phyloP scores from a whole-genome alignment of 2,329 filamentous ascomycete genomes.

The Acrocalymma vagum region DNA sequence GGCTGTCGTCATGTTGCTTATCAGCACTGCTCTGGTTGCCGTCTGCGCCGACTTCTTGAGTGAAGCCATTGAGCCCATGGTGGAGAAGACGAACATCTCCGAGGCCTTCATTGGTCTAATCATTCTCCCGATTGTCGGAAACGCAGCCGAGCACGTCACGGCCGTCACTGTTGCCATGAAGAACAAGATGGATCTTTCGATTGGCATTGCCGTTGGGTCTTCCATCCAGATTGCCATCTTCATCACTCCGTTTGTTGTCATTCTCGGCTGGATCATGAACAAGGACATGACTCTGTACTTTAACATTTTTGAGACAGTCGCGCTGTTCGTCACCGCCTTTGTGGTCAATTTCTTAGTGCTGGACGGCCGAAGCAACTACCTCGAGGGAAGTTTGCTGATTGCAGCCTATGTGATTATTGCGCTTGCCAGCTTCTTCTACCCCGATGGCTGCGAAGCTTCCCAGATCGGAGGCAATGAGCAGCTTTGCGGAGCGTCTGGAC shows the following conservation, averaged over 20 bases:
- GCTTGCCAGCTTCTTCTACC: slow-evolving; percentile 60
- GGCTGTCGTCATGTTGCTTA: slow-evolving; percentile 63
- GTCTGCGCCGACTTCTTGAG: slow-evolving; percentile 77
- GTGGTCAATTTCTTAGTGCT: slow-evolving; percentile 87
- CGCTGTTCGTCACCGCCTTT: slow-evolving; percentile 83
- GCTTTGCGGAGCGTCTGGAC: slow-evolving; percentile 15
- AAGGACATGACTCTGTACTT: slow-evolving; percentile 74
- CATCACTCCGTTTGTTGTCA: slow-evolving; percentile 77
- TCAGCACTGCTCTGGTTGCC: slow-evolving; percentile 67
- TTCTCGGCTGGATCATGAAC: slow-evolving; percentile 81
- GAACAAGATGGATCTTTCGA: slow-evolving; percentile 86
- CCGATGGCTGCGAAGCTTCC: slow-evolving; percentile 48
- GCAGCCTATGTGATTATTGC: slow-evolving; percentile 84
- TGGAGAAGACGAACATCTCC: slow-evolving; percentile 66
- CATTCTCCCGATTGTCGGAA: slow-evolving; percentile 82
- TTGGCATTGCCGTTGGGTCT: slow-evolving; percentile 80
- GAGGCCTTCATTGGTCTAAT: slow-evolving; percentile 83
- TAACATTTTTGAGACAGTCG: slow-evolving; percentile 70
- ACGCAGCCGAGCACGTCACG: slow-evolving; percentile 83
- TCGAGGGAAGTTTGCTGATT: slow-evolving; percentile 79
- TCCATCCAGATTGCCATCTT: slow-evolving; percentile 84
- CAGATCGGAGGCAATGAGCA: slow-evolving; percentile 55
- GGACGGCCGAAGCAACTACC: slow-evolving; percentile 83
- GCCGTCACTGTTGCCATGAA: slow-evolving; percentile 82
- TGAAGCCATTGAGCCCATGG: slow-evolving; percentile 74